A percentile compares a stretch with the other conserved stretches of the same genome.
Conservation (phyloP, 1,284 basidiomycete species). For the Puccinia polysora region DNA sequence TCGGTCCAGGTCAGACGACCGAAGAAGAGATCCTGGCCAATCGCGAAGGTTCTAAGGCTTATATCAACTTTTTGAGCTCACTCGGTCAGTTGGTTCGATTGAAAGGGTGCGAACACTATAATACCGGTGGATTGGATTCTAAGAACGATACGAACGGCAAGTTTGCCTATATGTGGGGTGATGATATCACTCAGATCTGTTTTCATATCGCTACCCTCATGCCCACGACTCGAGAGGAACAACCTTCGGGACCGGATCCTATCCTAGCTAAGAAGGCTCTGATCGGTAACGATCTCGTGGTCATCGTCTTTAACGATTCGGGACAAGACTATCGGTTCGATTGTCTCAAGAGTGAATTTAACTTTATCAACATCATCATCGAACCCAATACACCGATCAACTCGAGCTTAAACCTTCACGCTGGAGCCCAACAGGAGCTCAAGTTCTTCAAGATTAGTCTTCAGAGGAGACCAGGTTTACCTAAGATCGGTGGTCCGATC, state of each 20-base stretch:
- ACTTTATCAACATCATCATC: slow-evolving; percentile 95
- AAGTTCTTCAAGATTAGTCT: slow-evolving; percentile 89
- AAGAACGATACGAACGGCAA: slow-evolving; percentile 75
- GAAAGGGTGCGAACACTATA: slow-evolving; percentile 75
- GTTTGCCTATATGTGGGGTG: slow-evolving; percentile 97
- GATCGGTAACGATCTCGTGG: slow-evolving; percentile 89
- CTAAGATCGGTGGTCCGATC: slow-evolving; percentile 81
- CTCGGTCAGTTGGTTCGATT: slow-evolving; percentile 83
- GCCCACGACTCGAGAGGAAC: slow-evolving; percentile 59
- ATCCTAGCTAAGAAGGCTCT: slow-evolving; percentile 79
- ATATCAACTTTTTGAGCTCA: slow-evolving; percentile 83
- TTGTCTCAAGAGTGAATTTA: slow-evolving; percentile 86
- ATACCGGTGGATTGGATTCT: slow-evolving; percentile 83
- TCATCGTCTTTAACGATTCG: slow-evolving; percentile 96
- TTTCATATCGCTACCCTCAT: slow-evolving; percentile 97
- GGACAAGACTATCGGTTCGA: slow-evolving; percentile 81
- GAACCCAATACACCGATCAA: slow-evolving; percentile 72
- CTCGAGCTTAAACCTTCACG: slow-evolving; percentile 40
- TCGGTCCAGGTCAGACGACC: slow-evolving; percentile 78
- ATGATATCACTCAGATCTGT: slow-evolving; percentile 90
- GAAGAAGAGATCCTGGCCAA: slow-evolving; percentile 87
- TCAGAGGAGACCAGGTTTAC: slow-evolving; percentile 78
- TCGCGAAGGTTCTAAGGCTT: slow-evolving; percentile 86
- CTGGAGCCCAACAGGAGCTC: slow-evolving; percentile 63
- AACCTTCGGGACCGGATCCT: slow-evolving; percentile 48